These are phyloP conservation scores for Parascedosporium putredinis DNA, from an alignment of 2,329 filamentous ascomycete species.

Conservation along the genomic window DNA sequence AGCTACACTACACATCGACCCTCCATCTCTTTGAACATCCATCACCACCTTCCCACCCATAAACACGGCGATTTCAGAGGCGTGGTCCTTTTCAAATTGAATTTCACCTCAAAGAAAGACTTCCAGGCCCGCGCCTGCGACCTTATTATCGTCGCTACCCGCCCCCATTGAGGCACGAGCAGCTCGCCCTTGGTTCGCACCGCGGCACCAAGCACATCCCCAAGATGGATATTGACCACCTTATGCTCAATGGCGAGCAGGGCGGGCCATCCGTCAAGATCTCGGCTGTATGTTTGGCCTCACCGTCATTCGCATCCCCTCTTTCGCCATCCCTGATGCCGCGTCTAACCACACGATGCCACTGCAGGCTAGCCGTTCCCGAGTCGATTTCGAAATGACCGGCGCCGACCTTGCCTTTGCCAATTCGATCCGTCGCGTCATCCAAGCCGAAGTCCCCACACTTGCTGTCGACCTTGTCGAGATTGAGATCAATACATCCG, in stretches of 20 bases:
- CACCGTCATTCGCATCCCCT: background rate
- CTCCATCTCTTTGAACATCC: background rate
- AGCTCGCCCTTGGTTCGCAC: background rate
- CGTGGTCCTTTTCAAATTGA: too few relatives aligned
- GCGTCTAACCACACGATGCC: background rate
- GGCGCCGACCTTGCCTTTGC: constrained; percentile 86
- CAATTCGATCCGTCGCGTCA: constrained; percentile 82
- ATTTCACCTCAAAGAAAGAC: too few relatives aligned
- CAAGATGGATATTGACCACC: constrained; percentile 48
- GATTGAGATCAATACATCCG: constrained; percentile 87
- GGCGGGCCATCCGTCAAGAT: constrained; percentile 49
- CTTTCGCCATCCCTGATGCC: background rate
- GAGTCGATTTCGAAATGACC: constrained; percentile 84
- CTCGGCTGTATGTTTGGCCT: constrained; percentile 36
- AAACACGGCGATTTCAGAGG: background rate
- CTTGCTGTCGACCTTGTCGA: constrained; percentile 93
- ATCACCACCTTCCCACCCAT: background rate
- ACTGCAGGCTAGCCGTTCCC: constrained; percentile 60
- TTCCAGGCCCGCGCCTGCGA: too few relatives aligned
- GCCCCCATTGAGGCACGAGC: too few relatives aligned
- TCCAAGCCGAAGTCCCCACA: constrained; percentile 89
- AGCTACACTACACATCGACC: too few relatives aligned
- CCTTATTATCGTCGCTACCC: too few relatives aligned
- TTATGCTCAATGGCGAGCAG: constrained; percentile 49
- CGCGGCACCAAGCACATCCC: background rate